Evolutionary conservation across 225 moss, liverwort and hornwort species (phyloP).

Genomic region (Polytrichum formosum): DNA sequence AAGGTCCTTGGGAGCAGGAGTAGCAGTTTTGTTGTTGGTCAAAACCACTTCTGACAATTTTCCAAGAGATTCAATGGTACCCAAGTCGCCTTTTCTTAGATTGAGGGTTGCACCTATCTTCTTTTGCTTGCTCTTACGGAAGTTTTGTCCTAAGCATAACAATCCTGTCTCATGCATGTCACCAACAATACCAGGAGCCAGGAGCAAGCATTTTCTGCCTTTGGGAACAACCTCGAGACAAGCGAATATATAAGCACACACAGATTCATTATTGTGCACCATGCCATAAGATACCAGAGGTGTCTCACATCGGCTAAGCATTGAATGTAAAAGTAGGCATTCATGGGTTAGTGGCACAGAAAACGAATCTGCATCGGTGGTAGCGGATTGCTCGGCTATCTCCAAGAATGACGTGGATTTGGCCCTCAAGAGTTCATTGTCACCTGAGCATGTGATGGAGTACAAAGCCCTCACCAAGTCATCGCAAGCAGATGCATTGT

Average conservation of each 20-base stretch:
- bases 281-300: slow-evolving; percentile 7
- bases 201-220: not conserved
- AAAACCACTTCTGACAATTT: slow-evolving; percentile 24
- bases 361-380: slow-evolving; percentile 1
- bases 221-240: not conserved
- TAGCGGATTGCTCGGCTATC: not conserved
- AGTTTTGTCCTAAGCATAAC: not conserved
- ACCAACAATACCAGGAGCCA: slow-evolving; percentile 2
- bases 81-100: slow-evolving; percentile 28
- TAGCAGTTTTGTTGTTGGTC: slow-evolving; percentile 5
- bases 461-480: not conserved
- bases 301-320: not conserved
- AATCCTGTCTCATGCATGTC: slow-evolving; percentile 1
- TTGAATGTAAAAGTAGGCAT: not conserved
- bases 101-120: slow-evolving; percentile 45
- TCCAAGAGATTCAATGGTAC: slow-evolving; percentile 35
- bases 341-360: not conserved
- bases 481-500: not conserved
- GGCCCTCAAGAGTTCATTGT: not conserved
- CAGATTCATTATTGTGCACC: not conserved
- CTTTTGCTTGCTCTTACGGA: slow-evolving; percentile 23
- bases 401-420: not conserved
- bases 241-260: not conserved
- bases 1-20: no score
- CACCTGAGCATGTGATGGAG: not conserved